Conservation (phyloP, 495 filamentous ascomycete genomes). For the Xylaria sp. region DNA sequence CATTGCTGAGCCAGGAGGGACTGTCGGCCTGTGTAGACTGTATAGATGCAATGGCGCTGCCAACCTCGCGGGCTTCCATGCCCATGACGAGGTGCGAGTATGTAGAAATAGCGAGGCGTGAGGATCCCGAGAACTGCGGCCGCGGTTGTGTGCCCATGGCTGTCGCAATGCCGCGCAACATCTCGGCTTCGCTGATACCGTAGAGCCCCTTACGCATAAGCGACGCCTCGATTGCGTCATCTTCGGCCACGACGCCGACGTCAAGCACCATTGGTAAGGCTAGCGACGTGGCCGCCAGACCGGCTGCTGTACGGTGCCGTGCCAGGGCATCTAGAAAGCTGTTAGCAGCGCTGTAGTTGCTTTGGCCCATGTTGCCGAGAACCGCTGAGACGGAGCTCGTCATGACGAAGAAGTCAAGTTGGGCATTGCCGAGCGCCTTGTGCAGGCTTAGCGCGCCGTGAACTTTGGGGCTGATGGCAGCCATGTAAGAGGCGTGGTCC, state of each 20-base stretch:
- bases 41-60: slow-evolving; percentile 6
- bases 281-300: slow-evolving; percentile 46
- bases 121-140: not conserved
- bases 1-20: slow-evolving; percentile 28
- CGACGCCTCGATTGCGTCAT: slow-evolving; percentile 29
- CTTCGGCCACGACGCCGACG: slow-evolving; percentile 47
- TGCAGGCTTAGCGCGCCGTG: slow-evolving; percentile 48
- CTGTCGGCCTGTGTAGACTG: slow-evolving; percentile 20
- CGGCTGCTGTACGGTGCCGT: slow-evolving; percentile 45
- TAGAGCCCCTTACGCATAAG: slow-evolving; percentile 41
- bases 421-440: slow-evolving; percentile 38
- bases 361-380: slow-evolving; percentile 60
- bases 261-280: slow-evolving; percentile 48
- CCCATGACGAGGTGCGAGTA: slow-evolving; percentile 32
- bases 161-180: slow-evolving; percentile 37
- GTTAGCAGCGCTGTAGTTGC: slow-evolving; percentile 65
- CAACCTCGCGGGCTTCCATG: slow-evolving; percentile 33
- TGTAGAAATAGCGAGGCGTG: not conserved
- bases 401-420: slow-evolving; percentile 67
- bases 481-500: slow-evolving; percentile 19
- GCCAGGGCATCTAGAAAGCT: slow-evolving; percentile 57
- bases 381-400: slow-evolving; percentile 53
- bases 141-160: slow-evolving; percentile 30
- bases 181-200: slow-evolving; percentile 42
- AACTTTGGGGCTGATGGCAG: slow-evolving; percentile 48